Conservation (phyloP, 805 yeast species). For the Komagataella kurtzmanii region DNA sequence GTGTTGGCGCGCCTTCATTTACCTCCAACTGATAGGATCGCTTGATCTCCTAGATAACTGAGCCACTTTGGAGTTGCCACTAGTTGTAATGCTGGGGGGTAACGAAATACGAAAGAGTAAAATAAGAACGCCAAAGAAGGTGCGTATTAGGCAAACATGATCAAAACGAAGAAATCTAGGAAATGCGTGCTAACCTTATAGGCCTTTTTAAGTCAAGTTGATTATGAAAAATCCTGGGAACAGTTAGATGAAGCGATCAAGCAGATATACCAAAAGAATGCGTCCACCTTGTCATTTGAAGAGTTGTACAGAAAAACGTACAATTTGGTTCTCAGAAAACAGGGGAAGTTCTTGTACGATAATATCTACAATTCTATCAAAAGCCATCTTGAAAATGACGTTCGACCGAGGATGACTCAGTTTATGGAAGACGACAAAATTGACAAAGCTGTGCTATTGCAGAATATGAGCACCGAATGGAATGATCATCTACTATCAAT, state of each 20-base stretch:
- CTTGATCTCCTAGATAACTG: neutral
- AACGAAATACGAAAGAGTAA: constrained; percentile 33
- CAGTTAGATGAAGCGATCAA: constrained; percentile 51
- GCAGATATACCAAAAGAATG: constrained; percentile 61
- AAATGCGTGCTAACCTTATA: neutral
- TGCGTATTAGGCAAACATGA: constrained; percentile 4
- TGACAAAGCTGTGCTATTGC: constrained; percentile 15
- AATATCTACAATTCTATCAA: constrained; percentile 37
- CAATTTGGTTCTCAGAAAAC: constrained; percentile 56
- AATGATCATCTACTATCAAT: constrained; percentile 56
- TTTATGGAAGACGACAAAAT: constrained; percentile 7
- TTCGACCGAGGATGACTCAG: constrained; percentile 7
- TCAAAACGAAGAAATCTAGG: constrained; percentile 10
- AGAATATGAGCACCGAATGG: constrained; percentile 37
- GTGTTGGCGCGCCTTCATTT: neutral
- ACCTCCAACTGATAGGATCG: neutral
- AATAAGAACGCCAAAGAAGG: constrained; percentile 53
- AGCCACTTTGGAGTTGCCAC: neutral
- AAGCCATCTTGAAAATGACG: constrained; percentile 25
- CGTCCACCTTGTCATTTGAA: constrained; percentile 67
- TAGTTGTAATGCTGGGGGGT: neutral
- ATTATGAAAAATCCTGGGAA: constrained; percentile 57
- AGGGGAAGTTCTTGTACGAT: constrained; percentile 53
- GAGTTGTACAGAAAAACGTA: constrained; percentile 73
- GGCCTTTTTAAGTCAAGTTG: constrained; percentile 18